Evolutionary conservation across 1,284 basidiomycete genomes (phyloP), one percentile per base, ranked within the genome.

Genomic region (Ceratorhiza oryzae-sativae): DNA sequence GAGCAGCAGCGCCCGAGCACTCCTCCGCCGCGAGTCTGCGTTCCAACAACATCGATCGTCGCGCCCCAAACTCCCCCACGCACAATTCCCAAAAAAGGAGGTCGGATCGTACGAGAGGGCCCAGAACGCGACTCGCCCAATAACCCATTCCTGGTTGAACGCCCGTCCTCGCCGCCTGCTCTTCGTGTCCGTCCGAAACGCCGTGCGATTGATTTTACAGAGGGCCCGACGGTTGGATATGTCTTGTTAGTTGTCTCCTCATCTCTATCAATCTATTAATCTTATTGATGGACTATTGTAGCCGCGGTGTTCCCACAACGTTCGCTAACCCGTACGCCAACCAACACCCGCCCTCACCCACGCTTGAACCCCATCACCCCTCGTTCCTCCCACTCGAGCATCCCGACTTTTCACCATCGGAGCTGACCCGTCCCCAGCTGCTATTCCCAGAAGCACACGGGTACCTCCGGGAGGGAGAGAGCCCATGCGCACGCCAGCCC

Each of bases 91-190:
- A 39, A 48, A 39, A 53, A 53, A 3, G 39, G 49, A 23, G 49
- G 36, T 18, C 63, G 63, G 23, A 51, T 68, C 12, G 39, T 18
- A 39, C 63, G 63, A 27, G 63, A 68, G n/a, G 73, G 30, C 1
- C 74, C 74, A 6, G 42, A 72, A 12, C 62, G 74, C 25, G 74
- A 75, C 61, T 74, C 71, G 62, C 74, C 74, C 27, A 75, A 75
- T 51, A 75, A 75, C 55, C 74, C 74, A 34, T 75, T 75, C 74
- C 27, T 75, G 13, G 36, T 70, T 34, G 45, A 60, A 45, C 45
- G 63, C 25, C 20, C 68, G 15, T 34, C 41, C 10, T 34, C 65
- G 32, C 30, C 70, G 13, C 30, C 39, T 15, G 48, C 71, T n/a
- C 10, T 51, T 20, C 42, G 70, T 32, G n/a, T 68, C 20, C 39